Evolutionary conservation across 1,139 yeast genomes (phyloP).

Genomic region (Kluyveromyces sp.): DNA sequence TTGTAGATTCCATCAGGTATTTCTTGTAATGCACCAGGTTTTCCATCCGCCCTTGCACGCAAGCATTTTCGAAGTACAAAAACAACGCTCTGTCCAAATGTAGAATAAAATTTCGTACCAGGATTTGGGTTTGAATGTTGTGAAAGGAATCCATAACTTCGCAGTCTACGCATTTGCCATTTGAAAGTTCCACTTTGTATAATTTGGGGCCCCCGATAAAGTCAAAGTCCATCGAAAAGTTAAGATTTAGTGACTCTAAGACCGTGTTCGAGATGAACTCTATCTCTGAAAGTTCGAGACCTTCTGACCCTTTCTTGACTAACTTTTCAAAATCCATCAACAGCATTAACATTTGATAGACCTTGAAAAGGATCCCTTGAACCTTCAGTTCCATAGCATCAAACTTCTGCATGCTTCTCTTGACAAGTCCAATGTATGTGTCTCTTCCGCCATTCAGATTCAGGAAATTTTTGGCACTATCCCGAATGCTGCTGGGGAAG

Average conservation of each 20-base stretch:
- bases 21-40: constrained; percentile 1
- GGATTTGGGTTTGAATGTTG: constrained; percentile 2
- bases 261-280: background rate
- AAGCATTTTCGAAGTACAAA: constrained; percentile 7
- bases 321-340: constrained; percentile 4
- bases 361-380: constrained; percentile 2
- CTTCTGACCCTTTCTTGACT: constrained; percentile 4
- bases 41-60: background rate
- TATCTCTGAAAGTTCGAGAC: background rate
- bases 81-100: constrained; percentile 4
- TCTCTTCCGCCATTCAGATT: constrained; percentile 4
- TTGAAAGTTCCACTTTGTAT: background rate
- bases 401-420: background rate
- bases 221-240: constrained; percentile 4
- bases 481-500: constrained; percentile 1
- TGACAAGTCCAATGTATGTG: constrained; percentile 4
- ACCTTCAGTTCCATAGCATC: constrained; percentile 3
- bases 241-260: background rate
- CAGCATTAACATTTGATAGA: constrained; percentile 1
- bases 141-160: constrained; percentile 7
- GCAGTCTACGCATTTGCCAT: constrained; percentile 1
- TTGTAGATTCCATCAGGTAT: constrained; percentile 1
- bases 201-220: constrained; percentile 1
- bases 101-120: constrained; percentile 3
- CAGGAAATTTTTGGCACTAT: constrained; percentile 4